phyloP scores from a whole-genome alignment of 2,329 filamentous ascomycete genomes.

The Ophiostoma quercus region DNA sequence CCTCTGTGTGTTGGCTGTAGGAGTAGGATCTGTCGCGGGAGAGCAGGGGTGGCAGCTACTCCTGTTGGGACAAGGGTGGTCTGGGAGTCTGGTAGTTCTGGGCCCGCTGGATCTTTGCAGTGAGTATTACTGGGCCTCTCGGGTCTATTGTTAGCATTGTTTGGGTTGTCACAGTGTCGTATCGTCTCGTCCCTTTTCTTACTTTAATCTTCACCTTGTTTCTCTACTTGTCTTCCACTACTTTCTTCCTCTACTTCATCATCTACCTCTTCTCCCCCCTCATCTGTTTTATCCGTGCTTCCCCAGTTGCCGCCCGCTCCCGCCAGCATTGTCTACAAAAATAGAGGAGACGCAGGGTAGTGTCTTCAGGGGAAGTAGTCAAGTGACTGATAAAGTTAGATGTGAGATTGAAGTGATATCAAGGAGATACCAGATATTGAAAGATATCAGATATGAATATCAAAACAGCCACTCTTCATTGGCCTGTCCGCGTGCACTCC shows the following conservation, averaged over 20 bases:
- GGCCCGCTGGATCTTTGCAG: background rate
- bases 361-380: background rate
- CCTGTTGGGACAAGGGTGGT: background rate
- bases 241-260: background rate
- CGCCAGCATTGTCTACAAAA: constrained; percentile 15
- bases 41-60: background rate
- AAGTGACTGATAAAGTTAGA: background rate
- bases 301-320: background rate
- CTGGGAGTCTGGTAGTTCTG: background rate
- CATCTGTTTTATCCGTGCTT: constrained; percentile 17
- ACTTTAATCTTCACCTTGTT: background rate
- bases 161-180: constrained; percentile 8
- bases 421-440: background rate
- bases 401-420: background rate
- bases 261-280: constrained; percentile 4
- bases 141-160: constrained; percentile 13
- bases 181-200: background rate
- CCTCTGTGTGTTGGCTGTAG: background rate
- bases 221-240: background rate
- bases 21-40: background rate
- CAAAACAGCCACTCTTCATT: background rate
- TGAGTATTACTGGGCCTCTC: background rate
- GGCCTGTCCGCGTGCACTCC: background rate
- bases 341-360: constrained; percentile 12
- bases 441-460: background rate